Conservation (phyloP, 73 alveolate genomes). For the Paramecium octaurelia region DNA sequence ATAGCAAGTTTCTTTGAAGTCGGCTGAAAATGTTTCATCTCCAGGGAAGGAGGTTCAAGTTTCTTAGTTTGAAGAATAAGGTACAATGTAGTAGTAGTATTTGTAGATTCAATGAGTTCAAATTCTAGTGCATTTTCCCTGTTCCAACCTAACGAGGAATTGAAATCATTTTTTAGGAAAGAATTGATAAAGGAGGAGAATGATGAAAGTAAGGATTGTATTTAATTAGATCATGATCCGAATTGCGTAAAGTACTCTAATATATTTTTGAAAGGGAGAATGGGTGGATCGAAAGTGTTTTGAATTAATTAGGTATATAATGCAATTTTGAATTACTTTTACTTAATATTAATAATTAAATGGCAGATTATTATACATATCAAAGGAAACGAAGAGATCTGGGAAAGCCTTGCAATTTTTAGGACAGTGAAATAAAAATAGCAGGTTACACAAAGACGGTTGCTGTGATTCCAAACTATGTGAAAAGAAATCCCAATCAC, state of each 20-base stretch:
- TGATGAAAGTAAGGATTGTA: conserved; percentile 24
- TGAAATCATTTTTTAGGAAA: conserved; percentile 33
- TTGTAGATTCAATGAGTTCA: conserved; percentile 6
- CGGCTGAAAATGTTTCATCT: neutral
- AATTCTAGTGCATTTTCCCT: conserved; percentile 42
- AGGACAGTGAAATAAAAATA: conserved; percentile 84
- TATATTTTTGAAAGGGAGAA: conserved; percentile 33
- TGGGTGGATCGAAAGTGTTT: conserved; percentile 45
- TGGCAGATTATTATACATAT: conserved; percentile 76
- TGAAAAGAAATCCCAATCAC: conserved; percentile 76
- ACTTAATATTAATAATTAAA: neutral
- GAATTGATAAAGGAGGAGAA: conserved; percentile 31
- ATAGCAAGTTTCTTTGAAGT: neutral
- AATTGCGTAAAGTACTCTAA: conserved; percentile 32
- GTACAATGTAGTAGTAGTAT: neutral
- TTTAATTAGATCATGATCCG: conserved; percentile 8
- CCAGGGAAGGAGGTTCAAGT: conserved; percentile 1
- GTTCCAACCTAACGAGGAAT: conserved; percentile 41
- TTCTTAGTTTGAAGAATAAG: conserved; percentile 17
- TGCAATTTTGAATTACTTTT: neutral
- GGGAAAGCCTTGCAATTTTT: conserved; percentile 83
- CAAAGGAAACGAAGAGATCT: conserved; percentile 84
- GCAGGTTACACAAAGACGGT: conserved; percentile 63
- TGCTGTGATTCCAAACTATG: conserved; percentile 55
- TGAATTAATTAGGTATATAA: conserved; percentile 2